Percentiles rank a stretch among this genome's conserved stretches.
Conservation (phyloP, 345 rosid genomes). For the Brassica cretica region DNA sequence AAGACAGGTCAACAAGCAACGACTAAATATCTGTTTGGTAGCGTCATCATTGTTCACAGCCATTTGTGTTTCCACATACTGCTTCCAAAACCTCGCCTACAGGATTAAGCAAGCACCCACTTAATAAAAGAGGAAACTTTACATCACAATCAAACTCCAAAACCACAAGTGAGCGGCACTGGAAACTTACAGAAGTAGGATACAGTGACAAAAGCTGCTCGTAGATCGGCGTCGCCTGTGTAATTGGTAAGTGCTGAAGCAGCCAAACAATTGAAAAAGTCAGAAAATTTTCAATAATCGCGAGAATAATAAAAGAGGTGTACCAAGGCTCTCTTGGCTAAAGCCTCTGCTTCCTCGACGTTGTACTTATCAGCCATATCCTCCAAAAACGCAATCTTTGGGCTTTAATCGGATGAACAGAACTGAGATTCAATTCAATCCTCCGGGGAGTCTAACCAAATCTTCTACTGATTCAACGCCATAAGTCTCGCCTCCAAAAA, state of each 20-base stretch:
- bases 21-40: constrained; percentile 87
- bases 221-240: constrained; percentile 75
- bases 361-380: constrained; percentile 65
- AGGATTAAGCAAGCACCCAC: constrained; percentile 17
- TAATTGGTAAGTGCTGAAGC: constrained; percentile 67
- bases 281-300: background rate
- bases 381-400: background rate
- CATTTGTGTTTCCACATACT: constrained; percentile 91
- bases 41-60: constrained; percentile 83
- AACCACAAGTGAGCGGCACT: background rate
- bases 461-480: constrained; percentile 57
- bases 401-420: background rate
- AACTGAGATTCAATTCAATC: background rate
- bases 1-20: constrained; percentile 87
- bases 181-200: constrained; percentile 85
- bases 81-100: constrained; percentile 96
- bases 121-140: constrained; percentile 6
- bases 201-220: constrained; percentile 78
- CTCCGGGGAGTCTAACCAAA: constrained; percentile 8
- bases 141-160: background rate
- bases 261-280: constrained; percentile 16
- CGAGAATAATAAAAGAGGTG: background rate
- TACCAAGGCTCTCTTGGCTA: constrained; percentile 74
- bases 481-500: constrained; percentile 6
- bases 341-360: constrained; percentile 75